Evolutionary conservation across 202 grass and related monocot genomes (phyloP).

Genomic region (Tripidium arundinaceum): DNA sequence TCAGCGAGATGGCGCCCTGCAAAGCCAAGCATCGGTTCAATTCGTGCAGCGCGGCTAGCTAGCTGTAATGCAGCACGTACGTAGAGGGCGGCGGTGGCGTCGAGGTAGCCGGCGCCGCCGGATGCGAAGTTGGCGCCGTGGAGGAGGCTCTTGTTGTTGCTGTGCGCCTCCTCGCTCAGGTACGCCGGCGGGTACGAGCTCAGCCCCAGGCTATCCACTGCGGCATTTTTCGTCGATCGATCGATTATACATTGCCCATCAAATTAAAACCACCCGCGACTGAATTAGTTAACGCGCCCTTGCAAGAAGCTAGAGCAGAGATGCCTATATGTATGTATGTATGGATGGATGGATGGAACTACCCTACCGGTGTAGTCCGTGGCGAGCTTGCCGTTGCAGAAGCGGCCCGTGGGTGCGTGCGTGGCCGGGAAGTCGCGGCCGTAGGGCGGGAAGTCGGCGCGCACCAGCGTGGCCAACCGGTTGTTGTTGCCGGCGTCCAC

Average conservation of each 20-base stretch:
- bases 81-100: constrained; percentile 65
- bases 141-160: constrained; percentile 64
- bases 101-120: constrained; percentile 74
- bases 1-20: constrained; percentile 72
- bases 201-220: constrained; percentile 69
- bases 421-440: constrained; percentile 68
- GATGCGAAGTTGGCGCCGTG: constrained; percentile 95
- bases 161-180: constrained; percentile 63
- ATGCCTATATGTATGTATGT: no score
- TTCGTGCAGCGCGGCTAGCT: no score
- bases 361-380: constrained; percentile 70
- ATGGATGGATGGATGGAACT: no score
- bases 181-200: constrained; percentile 82
- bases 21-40: not conserved
- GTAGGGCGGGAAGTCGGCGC: constrained; percentile 91
- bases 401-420: constrained; percentile 70
- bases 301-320: no score
- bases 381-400: constrained; percentile 95
- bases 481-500: constrained; percentile 98
- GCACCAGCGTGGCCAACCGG: constrained; percentile 72
- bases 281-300: no score
- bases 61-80: constrained; percentile 2
- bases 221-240: not conserved
- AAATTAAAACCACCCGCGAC: not conserved
- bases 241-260: not conserved